phyloP scores from a whole-genome alignment of 306 rosid genomes.

The Urtica urens region DNA sequence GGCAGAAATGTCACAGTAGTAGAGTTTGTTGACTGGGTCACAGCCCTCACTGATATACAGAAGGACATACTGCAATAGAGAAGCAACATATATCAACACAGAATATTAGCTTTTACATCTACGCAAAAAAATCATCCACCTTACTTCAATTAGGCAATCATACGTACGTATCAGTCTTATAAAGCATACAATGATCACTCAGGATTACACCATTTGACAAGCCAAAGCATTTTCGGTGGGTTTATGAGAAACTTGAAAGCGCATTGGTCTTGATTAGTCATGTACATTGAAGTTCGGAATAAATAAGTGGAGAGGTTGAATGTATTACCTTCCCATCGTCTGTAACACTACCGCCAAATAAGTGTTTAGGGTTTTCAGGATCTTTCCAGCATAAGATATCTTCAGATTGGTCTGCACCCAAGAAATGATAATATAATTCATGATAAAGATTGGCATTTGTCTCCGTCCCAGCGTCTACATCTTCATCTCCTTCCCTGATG shows the following conservation, averaged over 20 bases:
- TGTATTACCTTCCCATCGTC: slow-evolving; percentile 68
- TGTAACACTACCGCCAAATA: slow-evolving; percentile 51
- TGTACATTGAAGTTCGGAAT: background rate
- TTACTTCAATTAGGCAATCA: background rate
- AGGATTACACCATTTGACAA: background rate
- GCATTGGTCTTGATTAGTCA: background rate
- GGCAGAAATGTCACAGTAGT: slow-evolving; percentile 62
- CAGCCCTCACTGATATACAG: slow-evolving; percentile 58
- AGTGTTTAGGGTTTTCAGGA: slow-evolving; percentile 58
- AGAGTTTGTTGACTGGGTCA: slow-evolving; percentile 81
- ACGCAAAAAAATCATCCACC: background rate
- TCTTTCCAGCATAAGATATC: slow-evolving; percentile 90
- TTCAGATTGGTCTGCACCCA: slow-evolving; percentile 72
- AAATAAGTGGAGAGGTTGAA: slow-evolving; percentile 8
- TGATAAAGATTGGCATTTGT: slow-evolving; percentile 66
- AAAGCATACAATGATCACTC: background rate
- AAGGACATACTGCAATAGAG: slow-evolving; percentile 54
- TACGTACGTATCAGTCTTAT: background rate
- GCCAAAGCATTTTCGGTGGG: no score
- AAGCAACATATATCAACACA: background rate
- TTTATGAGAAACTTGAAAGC: no score
- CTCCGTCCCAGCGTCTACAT: slow-evolving; percentile 78
- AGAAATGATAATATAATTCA: slow-evolving; percentile 66
- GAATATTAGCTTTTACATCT: background rate
- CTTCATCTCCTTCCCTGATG: slow-evolving; percentile 57